A percentile compares a stretch with the other conserved stretches of the same genome.
Conservation (phyloP, 345 rosid species). For the Zanthoxylum bungeanum region DNA sequence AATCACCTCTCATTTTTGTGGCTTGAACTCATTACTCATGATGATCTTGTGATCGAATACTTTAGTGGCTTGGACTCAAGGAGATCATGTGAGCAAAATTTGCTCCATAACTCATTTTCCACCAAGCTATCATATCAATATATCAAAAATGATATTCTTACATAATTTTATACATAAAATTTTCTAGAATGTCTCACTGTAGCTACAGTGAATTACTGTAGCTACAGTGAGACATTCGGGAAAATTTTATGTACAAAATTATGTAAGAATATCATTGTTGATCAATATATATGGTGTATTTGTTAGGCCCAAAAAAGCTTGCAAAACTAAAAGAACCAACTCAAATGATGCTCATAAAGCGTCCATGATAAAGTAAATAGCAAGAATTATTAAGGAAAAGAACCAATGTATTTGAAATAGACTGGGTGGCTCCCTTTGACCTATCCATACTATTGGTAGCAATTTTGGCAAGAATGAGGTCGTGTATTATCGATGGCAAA, state of each 20-base stretch:
- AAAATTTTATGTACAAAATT: no score
- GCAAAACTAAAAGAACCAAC: neutral
- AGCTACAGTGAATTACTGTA: no score
- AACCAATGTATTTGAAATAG: constrained; percentile 15
- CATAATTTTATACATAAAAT: no score
- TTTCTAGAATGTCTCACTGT: no score
- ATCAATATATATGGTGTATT: no score
- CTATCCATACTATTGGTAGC: neutral
- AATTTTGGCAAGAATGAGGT: constrained; percentile 11
- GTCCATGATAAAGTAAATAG: neutral
- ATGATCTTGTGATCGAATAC: neutral
- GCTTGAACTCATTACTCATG: neutral
- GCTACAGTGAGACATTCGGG: neutral
- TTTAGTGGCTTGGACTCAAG: constrained; percentile 7
- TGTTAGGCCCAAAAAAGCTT: no score
- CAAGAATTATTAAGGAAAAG: neutral
- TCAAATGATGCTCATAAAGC: neutral
- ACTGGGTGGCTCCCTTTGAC: constrained; percentile 1
- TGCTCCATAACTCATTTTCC: constrained; percentile 1
- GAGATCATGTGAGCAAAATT: constrained; percentile 12
- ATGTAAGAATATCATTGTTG: no score
- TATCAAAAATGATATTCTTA: neutral
- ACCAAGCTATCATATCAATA: constrained; percentile 1
- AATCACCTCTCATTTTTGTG: constrained; percentile 12
- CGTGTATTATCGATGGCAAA: no score